Percentiles rank a stretch among this genome's conserved stretches.
These are phyloP conservation scores for Phytopythium cucurbitacearum DNA, from an alignment of 352 stramenopile genomes.

Conservation along the genomic window DNA sequence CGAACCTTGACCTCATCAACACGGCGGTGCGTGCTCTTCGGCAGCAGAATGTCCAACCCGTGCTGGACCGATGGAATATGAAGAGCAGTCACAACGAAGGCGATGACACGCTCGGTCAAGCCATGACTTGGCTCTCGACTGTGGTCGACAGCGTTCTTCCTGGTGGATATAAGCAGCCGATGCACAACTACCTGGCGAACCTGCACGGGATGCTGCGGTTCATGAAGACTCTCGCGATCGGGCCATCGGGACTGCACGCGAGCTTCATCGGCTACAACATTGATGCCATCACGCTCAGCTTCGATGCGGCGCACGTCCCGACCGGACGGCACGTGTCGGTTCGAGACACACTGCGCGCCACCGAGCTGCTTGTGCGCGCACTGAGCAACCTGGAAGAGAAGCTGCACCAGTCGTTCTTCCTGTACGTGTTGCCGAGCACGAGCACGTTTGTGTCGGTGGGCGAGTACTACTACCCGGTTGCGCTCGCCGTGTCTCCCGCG, in stretches of 20 bases:
- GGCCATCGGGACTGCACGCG: slow-evolving; percentile 61
- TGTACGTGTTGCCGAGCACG: slow-evolving; percentile 77
- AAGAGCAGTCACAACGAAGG: slow-evolving; percentile 1
- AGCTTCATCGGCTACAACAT: slow-evolving; percentile 87
- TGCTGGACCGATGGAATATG: slow-evolving; percentile 39
- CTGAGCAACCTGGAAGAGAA: slow-evolving; percentile 89
- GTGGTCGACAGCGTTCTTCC: slow-evolving; percentile 3
- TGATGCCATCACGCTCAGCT: slow-evolving; percentile 67
- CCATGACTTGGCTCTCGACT: slow-evolving; percentile 3
- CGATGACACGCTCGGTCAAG: slow-evolving; percentile 9
- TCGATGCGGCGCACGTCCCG: not conserved
- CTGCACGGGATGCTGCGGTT: slow-evolving; percentile 75
- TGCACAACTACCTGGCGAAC: slow-evolving; percentile 42
- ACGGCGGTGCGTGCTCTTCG: slow-evolving; percentile 49
- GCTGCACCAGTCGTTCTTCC: slow-evolving; percentile 86
- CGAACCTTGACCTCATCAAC: slow-evolving; percentile 87
- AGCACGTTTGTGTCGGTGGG: slow-evolving; percentile 81
- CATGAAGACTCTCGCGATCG: slow-evolving; percentile 64
- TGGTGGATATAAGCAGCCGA: slow-evolving; percentile 13
- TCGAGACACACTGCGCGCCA: slow-evolving; percentile 36
- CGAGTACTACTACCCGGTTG: slow-evolving; percentile 82
- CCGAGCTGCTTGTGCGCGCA: slow-evolving; percentile 67
- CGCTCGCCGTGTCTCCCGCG: slow-evolving; percentile 61
- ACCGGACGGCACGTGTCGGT: slow-evolving; percentile 4
- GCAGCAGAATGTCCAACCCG: slow-evolving; percentile 37